Evolutionary conservation across 2,329 filamentous ascomycete genomes (phyloP).

Genomic region (Simplicillium sp.): DNA sequence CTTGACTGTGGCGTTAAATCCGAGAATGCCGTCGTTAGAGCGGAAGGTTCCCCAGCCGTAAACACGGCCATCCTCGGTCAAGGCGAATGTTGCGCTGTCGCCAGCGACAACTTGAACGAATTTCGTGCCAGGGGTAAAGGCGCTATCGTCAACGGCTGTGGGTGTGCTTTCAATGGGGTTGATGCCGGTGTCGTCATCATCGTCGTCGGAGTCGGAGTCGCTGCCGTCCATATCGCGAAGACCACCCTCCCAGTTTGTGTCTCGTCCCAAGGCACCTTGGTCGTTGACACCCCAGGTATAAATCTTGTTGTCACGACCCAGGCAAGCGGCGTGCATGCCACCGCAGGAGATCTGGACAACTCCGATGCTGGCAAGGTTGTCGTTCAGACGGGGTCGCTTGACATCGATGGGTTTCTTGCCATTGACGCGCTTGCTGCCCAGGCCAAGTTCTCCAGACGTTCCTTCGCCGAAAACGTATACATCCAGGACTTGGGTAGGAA

Average conservation of each 20-base stretch:
- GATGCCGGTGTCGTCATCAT: slow-evolving; percentile 54
- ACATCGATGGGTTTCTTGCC: slow-evolving; percentile 58
- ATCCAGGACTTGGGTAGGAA: slow-evolving; percentile 55
- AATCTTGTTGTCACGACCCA: slow-evolving; percentile 74
- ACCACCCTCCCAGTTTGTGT: slow-evolving; percentile 60
- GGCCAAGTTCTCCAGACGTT: slow-evolving; percentile 70
- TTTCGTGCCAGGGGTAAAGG: slow-evolving; percentile 51
- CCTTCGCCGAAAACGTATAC: slow-evolving; percentile 77
- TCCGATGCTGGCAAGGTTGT: slow-evolving; percentile 51
- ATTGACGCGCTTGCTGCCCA: slow-evolving; percentile 58
- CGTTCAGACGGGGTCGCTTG: slow-evolving; percentile 75
- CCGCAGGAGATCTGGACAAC: slow-evolving; percentile 70
- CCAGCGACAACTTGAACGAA: slow-evolving; percentile 58
- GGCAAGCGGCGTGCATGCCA: slow-evolving; percentile 70
- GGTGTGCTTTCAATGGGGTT: slow-evolving; percentile 68
- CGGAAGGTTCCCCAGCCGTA: slow-evolving; percentile 83
- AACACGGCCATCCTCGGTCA: slow-evolving; percentile 65
- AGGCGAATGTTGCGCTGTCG: slow-evolving; percentile 66
- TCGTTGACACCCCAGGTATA: slow-evolving; percentile 86
- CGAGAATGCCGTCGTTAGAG: slow-evolving; percentile 53
- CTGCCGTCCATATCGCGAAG: slow-evolving; percentile 43
- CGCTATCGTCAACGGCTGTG: slow-evolving; percentile 44
- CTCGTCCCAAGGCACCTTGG: slow-evolving; percentile 68
- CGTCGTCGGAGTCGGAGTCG: slow-evolving; percentile 46
- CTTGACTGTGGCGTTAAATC: slow-evolving; percentile 46